These are phyloP conservation scores for Starmerella davenportii DNA, from an alignment of 805 yeast species.

Conservation along the genomic window DNA sequence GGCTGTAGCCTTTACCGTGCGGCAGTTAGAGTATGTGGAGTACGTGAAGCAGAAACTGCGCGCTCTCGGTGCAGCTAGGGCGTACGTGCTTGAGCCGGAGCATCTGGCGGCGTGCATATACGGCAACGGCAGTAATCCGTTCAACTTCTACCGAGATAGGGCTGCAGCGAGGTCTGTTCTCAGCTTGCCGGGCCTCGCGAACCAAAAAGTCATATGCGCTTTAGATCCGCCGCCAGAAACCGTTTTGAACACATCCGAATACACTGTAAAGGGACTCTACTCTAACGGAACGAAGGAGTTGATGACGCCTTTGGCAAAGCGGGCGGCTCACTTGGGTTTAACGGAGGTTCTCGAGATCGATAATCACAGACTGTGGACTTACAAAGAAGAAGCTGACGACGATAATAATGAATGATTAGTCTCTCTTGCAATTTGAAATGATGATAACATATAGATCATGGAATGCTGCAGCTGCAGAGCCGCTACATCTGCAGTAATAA, in stretches of 20 bases:
- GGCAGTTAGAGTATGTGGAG: not conserved
- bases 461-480: too few relatives aligned
- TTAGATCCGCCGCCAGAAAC: constrained; percentile 5
- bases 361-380: constrained; percentile 4
- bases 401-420: not conserved
- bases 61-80: constrained; percentile 2
- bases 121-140: constrained; percentile 8
- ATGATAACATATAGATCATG: too few relatives aligned
- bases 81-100: constrained; percentile 5
- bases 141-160: constrained; percentile 8
- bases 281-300: not conserved
- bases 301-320: not conserved
- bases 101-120: constrained; percentile 8
- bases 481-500: too few relatives aligned
- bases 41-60: constrained; percentile 10
- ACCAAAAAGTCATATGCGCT: constrained; percentile 6
- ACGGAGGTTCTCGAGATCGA: constrained; percentile 5
- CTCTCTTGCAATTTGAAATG: too few relatives aligned
- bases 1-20: constrained; percentile 5
- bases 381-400: not conserved
- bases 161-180: not conserved
- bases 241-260: constrained; percentile 5
- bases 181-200: too few relatives aligned
- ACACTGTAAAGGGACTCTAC: constrained; percentile 5
- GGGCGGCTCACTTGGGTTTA: constrained; percentile 10